Percentiles rank a stretch among this genome's conserved stretches.
Evolutionary conservation across 768 basidiomycete genomes (phyloP).

Genomic region (Leccinum incarnatum): DNA sequence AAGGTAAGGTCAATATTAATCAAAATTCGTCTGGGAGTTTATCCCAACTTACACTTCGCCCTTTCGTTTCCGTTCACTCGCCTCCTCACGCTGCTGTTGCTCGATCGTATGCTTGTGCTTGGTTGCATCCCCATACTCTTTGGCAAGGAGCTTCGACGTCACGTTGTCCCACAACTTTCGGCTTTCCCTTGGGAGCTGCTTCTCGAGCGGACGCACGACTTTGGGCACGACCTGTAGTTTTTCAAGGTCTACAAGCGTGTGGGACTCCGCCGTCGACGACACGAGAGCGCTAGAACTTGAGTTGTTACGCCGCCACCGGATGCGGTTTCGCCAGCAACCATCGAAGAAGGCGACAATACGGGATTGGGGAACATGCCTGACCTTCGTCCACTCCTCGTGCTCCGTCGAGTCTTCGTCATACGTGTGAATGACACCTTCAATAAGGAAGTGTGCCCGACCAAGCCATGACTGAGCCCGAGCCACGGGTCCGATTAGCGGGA

Average conservation of each 20-base stretch:
- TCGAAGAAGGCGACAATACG: constrained; percentile 80
- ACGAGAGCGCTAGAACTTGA: constrained; percentile 50
- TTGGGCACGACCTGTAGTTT: constrained; percentile 75
- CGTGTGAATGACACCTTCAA: constrained; percentile 89
- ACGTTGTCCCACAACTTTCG: constrained; percentile 85
- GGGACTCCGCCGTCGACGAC: constrained; percentile 47
- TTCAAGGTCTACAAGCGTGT: constrained; percentile 74
- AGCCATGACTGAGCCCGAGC: constrained; percentile 68
- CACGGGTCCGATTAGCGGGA: neutral
- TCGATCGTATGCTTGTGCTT: constrained; percentile 90
- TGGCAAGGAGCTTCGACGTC: constrained; percentile 67
- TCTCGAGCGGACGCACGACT: constrained; percentile 74
- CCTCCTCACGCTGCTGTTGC: constrained; percentile 87
- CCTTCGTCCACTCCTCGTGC: constrained; percentile 73
- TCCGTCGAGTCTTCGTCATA: constrained; percentile 63
- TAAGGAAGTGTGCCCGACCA: constrained; percentile 76
- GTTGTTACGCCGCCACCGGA: constrained; percentile 72
- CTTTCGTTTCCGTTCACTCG: constrained; percentile 81
- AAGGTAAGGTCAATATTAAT: neutral
- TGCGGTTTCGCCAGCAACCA: constrained; percentile 81
- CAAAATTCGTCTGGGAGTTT: neutral
- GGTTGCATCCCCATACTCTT: constrained; percentile 90
- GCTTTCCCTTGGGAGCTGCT: constrained; percentile 80
- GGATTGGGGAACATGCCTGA: constrained; percentile 85
- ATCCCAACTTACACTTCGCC: constrained; percentile 64